Conservation (phyloP, 208 protist genomes). For the Spongospora subterranea region DNA sequence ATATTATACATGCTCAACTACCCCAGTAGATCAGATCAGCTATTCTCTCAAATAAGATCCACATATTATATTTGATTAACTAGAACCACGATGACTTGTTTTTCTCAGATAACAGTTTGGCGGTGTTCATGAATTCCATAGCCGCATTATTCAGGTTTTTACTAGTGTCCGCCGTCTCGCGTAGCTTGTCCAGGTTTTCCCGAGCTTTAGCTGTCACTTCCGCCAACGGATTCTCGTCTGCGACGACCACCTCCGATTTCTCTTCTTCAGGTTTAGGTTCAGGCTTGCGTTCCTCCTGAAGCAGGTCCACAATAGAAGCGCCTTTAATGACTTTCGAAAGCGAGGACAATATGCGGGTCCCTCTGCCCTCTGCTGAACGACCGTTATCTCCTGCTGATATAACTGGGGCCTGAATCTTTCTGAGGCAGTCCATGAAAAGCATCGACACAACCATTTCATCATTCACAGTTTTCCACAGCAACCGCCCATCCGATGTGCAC, state of each 20-base stretch:
- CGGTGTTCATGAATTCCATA: neutral
- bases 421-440: conserved; percentile 20
- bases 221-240: neutral
- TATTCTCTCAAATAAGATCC: too few species aligned
- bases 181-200: neutral
- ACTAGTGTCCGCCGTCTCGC: conserved; percentile 4
- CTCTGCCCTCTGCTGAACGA: neutral
- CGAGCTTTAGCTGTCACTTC: neutral
- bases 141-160: neutral
- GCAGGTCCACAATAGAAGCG: neutral
- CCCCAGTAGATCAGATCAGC: too few species aligned
- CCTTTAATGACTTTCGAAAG: conserved; percentile 10
- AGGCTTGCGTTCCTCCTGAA: neutral
- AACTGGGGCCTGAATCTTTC: conserved; percentile 10
- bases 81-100: neutral
- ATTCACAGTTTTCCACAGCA: neutral
- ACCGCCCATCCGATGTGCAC: conserved; percentile 2
- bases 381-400: neutral
- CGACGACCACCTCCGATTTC: too few species aligned
- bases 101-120: neutral
- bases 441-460: neutral
- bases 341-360: neutral
- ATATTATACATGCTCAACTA: too few species aligned
- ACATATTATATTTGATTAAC: too few species aligned
- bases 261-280: neutral